Conservation (phyloP, 208 protist species). For the Trichomonas vaginalis region DNA sequence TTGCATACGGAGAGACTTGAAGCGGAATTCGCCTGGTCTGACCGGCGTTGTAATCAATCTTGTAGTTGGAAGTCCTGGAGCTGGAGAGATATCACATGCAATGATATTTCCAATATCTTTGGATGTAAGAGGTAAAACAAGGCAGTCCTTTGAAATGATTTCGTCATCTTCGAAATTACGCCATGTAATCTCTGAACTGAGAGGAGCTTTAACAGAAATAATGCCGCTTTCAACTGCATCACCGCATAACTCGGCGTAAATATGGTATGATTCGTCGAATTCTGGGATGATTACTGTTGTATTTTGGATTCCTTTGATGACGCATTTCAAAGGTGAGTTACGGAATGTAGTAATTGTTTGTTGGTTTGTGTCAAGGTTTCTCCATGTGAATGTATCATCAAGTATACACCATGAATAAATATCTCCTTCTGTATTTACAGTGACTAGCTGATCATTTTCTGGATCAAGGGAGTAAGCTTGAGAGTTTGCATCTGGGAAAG, state of each 20-base stretch:
- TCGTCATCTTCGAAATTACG: neutral
- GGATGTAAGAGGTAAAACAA: neutral
- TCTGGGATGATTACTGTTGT: neutral
- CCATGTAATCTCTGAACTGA: neutral
- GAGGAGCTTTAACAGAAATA: neutral
- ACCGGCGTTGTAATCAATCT: neutral
- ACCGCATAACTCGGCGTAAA: neutral
- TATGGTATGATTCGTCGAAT: neutral
- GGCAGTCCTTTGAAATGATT: neutral
- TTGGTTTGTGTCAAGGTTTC: neutral
- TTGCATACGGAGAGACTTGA: neutral
- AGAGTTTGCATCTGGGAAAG: neutral
- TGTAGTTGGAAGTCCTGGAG: neutral
- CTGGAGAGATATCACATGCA: neutral
- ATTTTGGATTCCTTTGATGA: neutral
- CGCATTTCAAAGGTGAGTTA: neutral
- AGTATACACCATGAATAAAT: neutral
- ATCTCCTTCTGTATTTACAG: neutral
- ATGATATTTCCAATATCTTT: neutral
- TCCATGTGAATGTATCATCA: neutral
- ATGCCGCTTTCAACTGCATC: neutral
- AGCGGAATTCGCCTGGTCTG: conserved; percentile 5
- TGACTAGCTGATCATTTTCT: neutral
- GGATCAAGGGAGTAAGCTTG: neutral
- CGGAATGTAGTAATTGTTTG: neutral